These are phyloP conservation scores for Eremochloa ophiuroides DNA, from an alignment of 176 grass and related monocot genomes.

Conservation along the genomic window DNA sequence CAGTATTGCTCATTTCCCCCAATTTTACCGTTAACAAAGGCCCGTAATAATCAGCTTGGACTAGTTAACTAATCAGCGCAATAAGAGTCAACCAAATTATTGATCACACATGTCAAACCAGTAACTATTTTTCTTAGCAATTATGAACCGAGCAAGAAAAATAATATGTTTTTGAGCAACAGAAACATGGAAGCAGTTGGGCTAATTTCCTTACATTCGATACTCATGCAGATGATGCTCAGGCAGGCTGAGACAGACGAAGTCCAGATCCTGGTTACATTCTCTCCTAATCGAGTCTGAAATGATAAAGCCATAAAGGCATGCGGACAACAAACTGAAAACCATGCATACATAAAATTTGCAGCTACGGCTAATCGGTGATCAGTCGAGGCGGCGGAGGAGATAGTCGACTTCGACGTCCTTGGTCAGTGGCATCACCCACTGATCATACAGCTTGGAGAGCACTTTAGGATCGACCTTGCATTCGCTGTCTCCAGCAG, in stretches of 20 bases:
- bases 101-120: not conserved
- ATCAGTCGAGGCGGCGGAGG: conserved; percentile 71
- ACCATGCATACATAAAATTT: not conserved
- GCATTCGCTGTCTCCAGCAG: conserved; percentile 27
- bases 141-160: not conserved
- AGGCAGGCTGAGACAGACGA: not conserved
- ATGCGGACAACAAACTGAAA: not conserved
- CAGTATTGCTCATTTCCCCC: not conserved
- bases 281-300: not conserved
- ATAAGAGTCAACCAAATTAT: not conserved
- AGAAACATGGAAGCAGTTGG: not conserved
- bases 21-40: not conserved
- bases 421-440: conserved; percentile 95
- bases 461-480: conserved; percentile 70
- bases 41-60: not conserved
- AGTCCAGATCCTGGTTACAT: not conserved
- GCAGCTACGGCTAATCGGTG: not conserved
- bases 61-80: not conserved
- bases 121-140: not conserved
- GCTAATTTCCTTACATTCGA: not conserved
- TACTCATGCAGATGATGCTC: not conserved
- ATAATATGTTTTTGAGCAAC: not conserved
- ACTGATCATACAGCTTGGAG: conserved; percentile 71
- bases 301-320: not conserved
- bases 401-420: conserved; percentile 81